Evolutionary conservation across 108 stramenopile species (phyloP).

Genomic region (Aurantiochytrium sp.): DNA sequence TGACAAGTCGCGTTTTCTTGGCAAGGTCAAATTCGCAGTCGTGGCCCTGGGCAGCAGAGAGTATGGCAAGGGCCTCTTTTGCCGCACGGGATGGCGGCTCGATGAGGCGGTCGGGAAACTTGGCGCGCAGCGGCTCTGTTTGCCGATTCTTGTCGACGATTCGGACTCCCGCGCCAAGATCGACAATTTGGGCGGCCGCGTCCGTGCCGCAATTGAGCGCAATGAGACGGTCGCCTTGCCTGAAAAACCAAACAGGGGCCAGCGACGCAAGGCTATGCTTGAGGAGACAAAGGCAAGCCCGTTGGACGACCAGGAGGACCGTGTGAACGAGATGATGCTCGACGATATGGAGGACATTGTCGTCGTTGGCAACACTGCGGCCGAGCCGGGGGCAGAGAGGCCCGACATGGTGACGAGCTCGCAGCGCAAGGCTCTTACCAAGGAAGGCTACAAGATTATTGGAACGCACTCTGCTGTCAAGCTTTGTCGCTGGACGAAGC

Average conservation of each 20-base stretch:
- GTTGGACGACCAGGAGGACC: constrained; percentile 19
- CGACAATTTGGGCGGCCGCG: background rate
- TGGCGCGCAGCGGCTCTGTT: background rate
- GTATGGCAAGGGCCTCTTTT: constrained; percentile 16
- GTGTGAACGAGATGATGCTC: background rate
- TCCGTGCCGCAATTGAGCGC: background rate
- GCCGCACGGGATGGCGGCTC: background rate
- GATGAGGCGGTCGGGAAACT: background rate
- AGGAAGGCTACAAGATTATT: constrained; percentile 90
- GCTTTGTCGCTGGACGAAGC: constrained; percentile 94
- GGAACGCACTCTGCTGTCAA: constrained; percentile 92
- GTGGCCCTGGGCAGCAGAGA: constrained; percentile 21
- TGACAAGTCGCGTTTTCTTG: background rate
- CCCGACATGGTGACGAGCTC: constrained; percentile 83
- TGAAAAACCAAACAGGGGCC: background rate
- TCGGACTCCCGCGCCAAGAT: background rate
- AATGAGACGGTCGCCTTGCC: background rate
- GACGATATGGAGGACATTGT: constrained; percentile 78
- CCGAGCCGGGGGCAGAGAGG: constrained; percentile 18
- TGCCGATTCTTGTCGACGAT: background rate
- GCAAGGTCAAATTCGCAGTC: background rate
- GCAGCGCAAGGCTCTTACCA: constrained; percentile 76
- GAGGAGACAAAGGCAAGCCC: background rate
- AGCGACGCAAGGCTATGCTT: background rate
- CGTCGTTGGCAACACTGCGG: constrained; percentile 41